Conservation (phyloP, 352 stramenopile genomes). For the Globisporangium emineosum region DNA sequence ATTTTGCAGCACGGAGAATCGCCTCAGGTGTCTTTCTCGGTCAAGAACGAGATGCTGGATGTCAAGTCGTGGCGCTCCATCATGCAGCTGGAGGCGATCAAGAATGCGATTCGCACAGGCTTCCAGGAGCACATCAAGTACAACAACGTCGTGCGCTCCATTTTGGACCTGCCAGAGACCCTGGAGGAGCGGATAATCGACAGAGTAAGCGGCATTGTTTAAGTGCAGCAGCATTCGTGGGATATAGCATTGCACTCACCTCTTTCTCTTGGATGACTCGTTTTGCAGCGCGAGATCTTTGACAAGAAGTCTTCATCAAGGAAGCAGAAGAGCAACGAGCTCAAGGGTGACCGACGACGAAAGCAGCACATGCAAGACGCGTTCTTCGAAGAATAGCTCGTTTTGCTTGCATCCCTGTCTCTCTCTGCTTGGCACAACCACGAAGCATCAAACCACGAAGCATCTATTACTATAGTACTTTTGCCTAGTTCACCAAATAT, state of each 20-base stretch:
- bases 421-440: not conserved
- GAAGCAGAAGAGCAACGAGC: slow-evolving; percentile 79
- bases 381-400: slow-evolving; percentile 55
- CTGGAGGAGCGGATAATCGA: slow-evolving; percentile 73
- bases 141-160: slow-evolving; percentile 76
- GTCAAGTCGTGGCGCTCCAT: slow-evolving; percentile 79
- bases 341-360: slow-evolving; percentile 71
- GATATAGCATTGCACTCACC: not conserved
- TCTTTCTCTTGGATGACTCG: not conserved
- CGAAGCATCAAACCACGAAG: not conserved
- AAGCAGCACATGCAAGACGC: slow-evolving; percentile 79
- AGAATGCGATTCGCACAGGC: slow-evolving; percentile 63
- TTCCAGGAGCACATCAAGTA: slow-evolving; percentile 88
- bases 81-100: slow-evolving; percentile 82
- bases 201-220: slow-evolving; percentile 35
- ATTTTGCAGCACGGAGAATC: slow-evolving; percentile 64
- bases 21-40: slow-evolving; percentile 68
- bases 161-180: slow-evolving; percentile 76
- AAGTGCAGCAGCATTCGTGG: not conserved
- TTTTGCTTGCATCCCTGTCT: not conserved
- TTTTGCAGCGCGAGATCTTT: slow-evolving; percentile 65
- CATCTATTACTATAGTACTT: slow-evolving; percentile 1
- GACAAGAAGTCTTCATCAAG: slow-evolving; percentile 75
- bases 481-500: slow-evolving; percentile 5
- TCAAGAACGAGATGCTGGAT: slow-evolving; percentile 74